Evolutionary conservation across 805 yeast genomes (phyloP).

Genomic region (Suhomyces canberraensis): DNA sequence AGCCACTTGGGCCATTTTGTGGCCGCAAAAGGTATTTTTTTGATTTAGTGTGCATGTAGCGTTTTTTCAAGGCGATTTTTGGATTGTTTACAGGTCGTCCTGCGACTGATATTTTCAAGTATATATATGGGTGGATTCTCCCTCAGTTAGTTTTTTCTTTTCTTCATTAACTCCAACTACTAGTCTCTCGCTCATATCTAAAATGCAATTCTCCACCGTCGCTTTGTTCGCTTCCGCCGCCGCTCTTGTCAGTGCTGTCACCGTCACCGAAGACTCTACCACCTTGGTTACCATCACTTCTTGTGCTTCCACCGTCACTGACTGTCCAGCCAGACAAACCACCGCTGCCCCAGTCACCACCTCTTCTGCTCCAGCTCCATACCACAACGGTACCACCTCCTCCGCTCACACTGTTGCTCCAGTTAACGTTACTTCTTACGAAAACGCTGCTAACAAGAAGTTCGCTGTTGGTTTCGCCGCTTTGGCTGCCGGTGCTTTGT

Average conservation of each 20-base stretch:
- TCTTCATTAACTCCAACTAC: slow-evolving; percentile 28
- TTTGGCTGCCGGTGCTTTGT: slow-evolving; percentile 24
- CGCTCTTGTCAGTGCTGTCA: slow-evolving; percentile 31
- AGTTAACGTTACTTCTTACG: slow-evolving; percentile 14
- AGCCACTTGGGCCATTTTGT: not conserved
- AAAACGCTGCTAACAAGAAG: slow-evolving; percentile 24
- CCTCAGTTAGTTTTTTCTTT: slow-evolving; percentile 10
- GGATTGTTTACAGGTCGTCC: too few relatives aligned
- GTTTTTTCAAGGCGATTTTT: slow-evolving; percentile 1
- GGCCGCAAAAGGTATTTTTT: not conserved
- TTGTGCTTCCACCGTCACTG: slow-evolving; percentile 39
- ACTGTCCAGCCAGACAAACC: slow-evolving; percentile 37
- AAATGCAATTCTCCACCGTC: slow-evolving; percentile 48
- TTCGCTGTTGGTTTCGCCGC: slow-evolving; percentile 17
- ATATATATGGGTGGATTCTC: slow-evolving; percentile 1
- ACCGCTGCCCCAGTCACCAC: slow-evolving; percentile 20
- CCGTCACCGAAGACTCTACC: slow-evolving; percentile 27
- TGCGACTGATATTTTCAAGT: too few relatives aligned
- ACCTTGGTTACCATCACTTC: slow-evolving; percentile 42
- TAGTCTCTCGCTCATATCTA: slow-evolving; percentile 31
- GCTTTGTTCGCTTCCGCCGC: slow-evolving; percentile 38
- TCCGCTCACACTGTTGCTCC: slow-evolving; percentile 10
- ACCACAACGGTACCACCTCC: slow-evolving; percentile 18
- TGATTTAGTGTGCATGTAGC: not conserved
- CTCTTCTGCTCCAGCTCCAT: slow-evolving; percentile 11